A percentile compares a stretch with the other conserved stretches of the same genome.
Evolutionary conservation across 2,329 filamentous ascomycete genomes (phyloP).

Genomic region (Monilinia fructicola): DNA sequence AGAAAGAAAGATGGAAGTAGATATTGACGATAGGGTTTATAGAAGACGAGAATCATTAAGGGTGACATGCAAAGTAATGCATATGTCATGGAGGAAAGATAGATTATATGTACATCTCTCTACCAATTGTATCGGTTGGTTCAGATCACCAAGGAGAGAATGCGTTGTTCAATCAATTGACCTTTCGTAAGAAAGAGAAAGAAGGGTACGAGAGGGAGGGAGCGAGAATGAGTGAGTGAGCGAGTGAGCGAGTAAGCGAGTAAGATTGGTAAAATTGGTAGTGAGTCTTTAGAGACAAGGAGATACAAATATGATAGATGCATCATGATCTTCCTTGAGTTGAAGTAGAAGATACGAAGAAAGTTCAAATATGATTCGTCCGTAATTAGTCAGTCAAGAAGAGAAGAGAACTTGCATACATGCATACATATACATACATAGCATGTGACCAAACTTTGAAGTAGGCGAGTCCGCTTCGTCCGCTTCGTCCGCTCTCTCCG

Average conservation of each 20-base stretch:
- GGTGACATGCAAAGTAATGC: constrained; percentile 17
- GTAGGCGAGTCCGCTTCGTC: neutral
- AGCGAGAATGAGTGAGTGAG: too few species aligned
- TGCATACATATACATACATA: neutral
- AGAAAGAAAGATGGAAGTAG: neutral
- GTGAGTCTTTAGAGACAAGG: neutral
- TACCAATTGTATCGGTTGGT: constrained; percentile 21
- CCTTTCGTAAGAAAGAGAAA: neutral
- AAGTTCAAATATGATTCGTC: constrained; percentile 17
- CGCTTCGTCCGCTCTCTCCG: too few species aligned
- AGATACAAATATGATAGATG: neutral
- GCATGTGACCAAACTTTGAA: neutral
- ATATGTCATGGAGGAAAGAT: constrained; percentile 10
- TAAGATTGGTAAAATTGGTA: too few species aligned
- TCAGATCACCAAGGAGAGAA: constrained; percentile 7
- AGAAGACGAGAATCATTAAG: constrained; percentile 9
- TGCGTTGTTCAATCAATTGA: constrained; percentile 21
- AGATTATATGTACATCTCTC: neutral
- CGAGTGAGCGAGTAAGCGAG: too few species aligned
- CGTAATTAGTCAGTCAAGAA: too few species aligned
- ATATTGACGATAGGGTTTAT: constrained; percentile 7
- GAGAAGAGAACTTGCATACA: neutral
- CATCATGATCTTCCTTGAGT: neutral
- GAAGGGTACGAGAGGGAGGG: neutral
- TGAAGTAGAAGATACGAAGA: neutral